Base-by-base conservation (phyloP, 1,284 basidiomycete species). In the Cutaneotrichosporon sp. region DNA sequence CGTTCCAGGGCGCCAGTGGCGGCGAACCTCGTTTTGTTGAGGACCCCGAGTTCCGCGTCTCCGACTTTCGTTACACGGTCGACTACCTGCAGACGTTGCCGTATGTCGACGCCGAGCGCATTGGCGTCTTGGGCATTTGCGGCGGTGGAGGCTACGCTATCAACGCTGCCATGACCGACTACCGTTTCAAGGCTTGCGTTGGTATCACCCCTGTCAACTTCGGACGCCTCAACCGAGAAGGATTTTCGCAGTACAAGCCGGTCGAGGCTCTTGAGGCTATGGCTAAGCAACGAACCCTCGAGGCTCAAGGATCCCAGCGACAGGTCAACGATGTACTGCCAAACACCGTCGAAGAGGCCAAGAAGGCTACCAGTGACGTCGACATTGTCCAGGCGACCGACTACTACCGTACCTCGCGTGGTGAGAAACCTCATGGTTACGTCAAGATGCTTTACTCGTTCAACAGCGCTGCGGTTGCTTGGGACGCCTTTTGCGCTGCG, bases 161-260 rank as follows among this genome's bases (percentile, higher is more conserved):
- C n/a, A 18, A 34, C 30, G 53, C 53, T 1, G 35, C 53, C 13
- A 46, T 51, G 43, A 51, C 41, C n/a, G 53, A 55, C 44, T 18
- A 46, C 38, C 53, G 53, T 18, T 41, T 55, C 53, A 46, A 47
- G 44, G 53, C 53, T 1, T 5, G 10, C 21, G 53, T 43, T 8
- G 30, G 48, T n/a, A 41, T 55, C 44, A 46, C 48, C 2, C 43
- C 38, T 23, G 53, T 51, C 43, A 51, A 51, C 49, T 42, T 46
- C 26, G 53, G 53, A 13, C 44, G 49, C 23, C 3, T 55, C 7
- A 35, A 20, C 12, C 53, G 53, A 23, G 40, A 51, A 30, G 49
- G 42, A 0, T 53, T 49, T 13, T 33, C 14, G 44, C n/a, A 47
- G 39, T 47, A 15, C 47, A 40, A 40, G 8, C 42, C 41, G 14